Percentiles rank a stretch among this genome's conserved stretches.
These are phyloP conservation scores for Phytophthora brassicae DNA, from an alignment of 352 stramenopile species.

Conservation along the genomic window DNA sequence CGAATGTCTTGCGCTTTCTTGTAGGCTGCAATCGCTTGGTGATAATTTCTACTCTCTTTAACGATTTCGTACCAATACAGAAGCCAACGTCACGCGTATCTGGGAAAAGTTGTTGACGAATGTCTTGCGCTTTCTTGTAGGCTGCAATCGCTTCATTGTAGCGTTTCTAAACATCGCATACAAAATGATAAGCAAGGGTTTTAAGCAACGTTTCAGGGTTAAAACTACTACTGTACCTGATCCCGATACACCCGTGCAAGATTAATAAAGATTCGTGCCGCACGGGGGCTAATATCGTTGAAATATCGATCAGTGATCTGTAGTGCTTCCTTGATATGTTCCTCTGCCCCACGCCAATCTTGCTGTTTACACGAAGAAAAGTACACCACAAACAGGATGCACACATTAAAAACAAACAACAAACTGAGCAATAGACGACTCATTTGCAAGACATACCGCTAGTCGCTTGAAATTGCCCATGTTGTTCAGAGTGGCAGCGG, in stretches of 20 bases:
- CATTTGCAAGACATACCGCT: constrained; percentile 38
- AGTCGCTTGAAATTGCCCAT: constrained; percentile 84
- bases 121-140: constrained; percentile 71
- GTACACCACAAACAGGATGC: background rate
- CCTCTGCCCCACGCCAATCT: constrained; percentile 66
- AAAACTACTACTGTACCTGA: constrained; percentile 37
- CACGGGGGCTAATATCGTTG: constrained; percentile 69
- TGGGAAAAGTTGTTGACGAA: constrained; percentile 72
- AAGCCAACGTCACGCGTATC: constrained; percentile 78
- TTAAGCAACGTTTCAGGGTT: background rate
- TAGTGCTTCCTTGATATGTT: constrained; percentile 75
- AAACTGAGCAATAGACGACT: background rate
- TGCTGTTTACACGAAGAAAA: constrained; percentile 27
- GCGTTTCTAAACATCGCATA: constrained; percentile 41
- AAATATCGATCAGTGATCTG: constrained; percentile 81
- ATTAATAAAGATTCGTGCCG: constrained; percentile 78
- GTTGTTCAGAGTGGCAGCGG: constrained; percentile 79
- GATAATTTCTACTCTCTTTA: background rate
- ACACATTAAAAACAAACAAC: background rate
- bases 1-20: constrained; percentile 73
- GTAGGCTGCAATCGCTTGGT: constrained; percentile 63
- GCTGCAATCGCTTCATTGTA: constrained; percentile 69
- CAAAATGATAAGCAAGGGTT: background rate
- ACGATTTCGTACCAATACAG: constrained; percentile 53
- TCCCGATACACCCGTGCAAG: constrained; percentile 76